A percentile compares a stretch with the other conserved stretches of the same genome.
Evolutionary conservation across 257 asterid species (phyloP).

Genomic region (Ligustrum vulgare): DNA sequence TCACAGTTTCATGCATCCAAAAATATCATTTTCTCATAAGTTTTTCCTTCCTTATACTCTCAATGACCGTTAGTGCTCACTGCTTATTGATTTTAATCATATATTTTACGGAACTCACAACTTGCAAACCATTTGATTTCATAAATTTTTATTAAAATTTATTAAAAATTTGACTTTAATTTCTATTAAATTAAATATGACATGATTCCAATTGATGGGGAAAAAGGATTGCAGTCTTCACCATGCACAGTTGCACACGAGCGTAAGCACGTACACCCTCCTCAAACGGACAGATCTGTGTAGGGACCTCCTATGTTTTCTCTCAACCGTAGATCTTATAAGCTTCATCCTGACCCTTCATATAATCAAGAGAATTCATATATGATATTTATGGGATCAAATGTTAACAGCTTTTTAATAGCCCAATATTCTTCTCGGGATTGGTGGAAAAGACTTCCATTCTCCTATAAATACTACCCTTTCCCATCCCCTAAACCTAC

Average conservation of each 20-base stretch:
- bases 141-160: too few species aligned
- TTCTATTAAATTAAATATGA: too few species aligned
- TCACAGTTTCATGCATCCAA: too few species aligned
- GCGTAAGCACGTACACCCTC: slow-evolving; percentile 9
- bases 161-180: too few species aligned
- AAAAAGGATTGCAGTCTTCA: not conserved
- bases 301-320: slow-evolving; percentile 30
- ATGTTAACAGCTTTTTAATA: slow-evolving; percentile 46
- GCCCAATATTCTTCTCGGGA: slow-evolving; percentile 97
- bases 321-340: slow-evolving; percentile 40
- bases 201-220: not conserved
- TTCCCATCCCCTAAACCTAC: slow-evolving; percentile 38
- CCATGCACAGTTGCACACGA: slow-evolving; percentile 1
- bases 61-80: too few species aligned
- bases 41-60: too few species aligned
- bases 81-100: too few species aligned
- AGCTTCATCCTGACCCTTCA: slow-evolving; percentile 34
- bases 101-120: too few species aligned
- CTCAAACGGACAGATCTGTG: slow-evolving; percentile 42
- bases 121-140: too few species aligned
- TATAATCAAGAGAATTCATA: not conserved
- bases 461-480: slow-evolving; percentile 64
- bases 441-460: slow-evolving; percentile 61
- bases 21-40: too few species aligned
- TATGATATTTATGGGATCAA: slow-evolving; percentile 12